These are phyloP conservation scores for Pyracantha coccinea DNA, from an alignment of 331 rosid species.

Conservation along the genomic window DNA sequence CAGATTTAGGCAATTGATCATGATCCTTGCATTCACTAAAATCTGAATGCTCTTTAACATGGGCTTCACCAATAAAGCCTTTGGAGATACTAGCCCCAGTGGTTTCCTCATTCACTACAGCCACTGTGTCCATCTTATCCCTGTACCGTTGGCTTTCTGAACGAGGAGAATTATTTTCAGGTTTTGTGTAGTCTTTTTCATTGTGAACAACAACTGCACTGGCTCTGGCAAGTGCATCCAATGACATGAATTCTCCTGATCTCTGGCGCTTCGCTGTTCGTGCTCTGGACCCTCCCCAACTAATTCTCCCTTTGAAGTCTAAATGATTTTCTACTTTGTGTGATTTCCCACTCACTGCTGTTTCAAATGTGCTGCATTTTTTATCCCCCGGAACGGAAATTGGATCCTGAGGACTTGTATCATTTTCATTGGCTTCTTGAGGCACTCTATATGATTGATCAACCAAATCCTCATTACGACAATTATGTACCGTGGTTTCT, in stretches of 20 bases:
- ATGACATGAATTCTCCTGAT: slow-evolving; percentile 42
- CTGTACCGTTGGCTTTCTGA: slow-evolving; percentile 27
- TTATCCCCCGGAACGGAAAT: slow-evolving; percentile 24
- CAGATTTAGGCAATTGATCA: slow-evolving; percentile 37
- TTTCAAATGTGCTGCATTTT: slow-evolving; percentile 25
- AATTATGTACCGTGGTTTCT: slow-evolving; percentile 14
- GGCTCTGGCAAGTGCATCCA: slow-evolving; percentile 35
- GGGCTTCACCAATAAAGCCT: slow-evolving; percentile 27
- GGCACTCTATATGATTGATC: slow-evolving; percentile 59
- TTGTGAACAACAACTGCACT: slow-evolving; percentile 18
- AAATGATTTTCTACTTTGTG: slow-evolving; percentile 25
- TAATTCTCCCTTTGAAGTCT: slow-evolving; percentile 43
- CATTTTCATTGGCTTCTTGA: slow-evolving; percentile 33
- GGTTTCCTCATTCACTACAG: slow-evolving; percentile 19
- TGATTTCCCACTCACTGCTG: slow-evolving; percentile 26
- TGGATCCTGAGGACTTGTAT: slow-evolving; percentile 24
- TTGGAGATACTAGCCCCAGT: slow-evolving; percentile 28
- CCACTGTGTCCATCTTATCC: slow-evolving; percentile 25
- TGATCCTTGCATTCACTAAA: slow-evolving; percentile 29
- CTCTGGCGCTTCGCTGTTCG: slow-evolving; percentile 69
- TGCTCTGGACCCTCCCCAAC: slow-evolving; percentile 80
- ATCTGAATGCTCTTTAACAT: slow-evolving; percentile 24
- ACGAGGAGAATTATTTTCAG: slow-evolving; percentile 35
- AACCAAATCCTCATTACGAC: slow-evolving; percentile 31
- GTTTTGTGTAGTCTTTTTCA: slow-evolving; percentile 42